Conservation (phyloP, 495 filamentous ascomycete genomes). For the Penicillium arizonense region DNA sequence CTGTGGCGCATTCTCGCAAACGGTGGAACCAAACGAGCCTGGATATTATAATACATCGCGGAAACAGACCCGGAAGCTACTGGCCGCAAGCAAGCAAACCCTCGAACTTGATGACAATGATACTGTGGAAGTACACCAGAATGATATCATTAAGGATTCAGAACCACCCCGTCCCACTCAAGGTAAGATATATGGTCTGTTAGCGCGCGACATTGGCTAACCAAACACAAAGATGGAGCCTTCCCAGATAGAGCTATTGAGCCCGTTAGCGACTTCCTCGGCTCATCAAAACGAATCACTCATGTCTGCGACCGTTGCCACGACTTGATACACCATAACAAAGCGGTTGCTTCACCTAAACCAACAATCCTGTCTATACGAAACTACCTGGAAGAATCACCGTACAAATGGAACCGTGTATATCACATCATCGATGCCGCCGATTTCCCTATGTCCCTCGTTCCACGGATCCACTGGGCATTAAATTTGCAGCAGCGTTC, state of each 20-base stretch:
- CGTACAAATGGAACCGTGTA: constrained; percentile 83
- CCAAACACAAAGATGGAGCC: constrained; percentile 25
- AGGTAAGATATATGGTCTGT: constrained; percentile 9
- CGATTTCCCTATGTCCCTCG: constrained; percentile 90
- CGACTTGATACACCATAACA: constrained; percentile 68
- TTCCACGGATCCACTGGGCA: constrained; percentile 59
- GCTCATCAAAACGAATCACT: constrained; percentile 14
- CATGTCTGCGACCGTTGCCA: constrained; percentile 85
- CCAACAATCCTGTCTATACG: constrained; percentile 75
- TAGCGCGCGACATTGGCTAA: neutral
- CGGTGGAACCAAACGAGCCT: constrained; percentile 60
- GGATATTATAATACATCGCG: constrained; percentile 70
- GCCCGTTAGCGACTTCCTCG: constrained; percentile 16
- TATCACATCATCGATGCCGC: constrained; percentile 98
- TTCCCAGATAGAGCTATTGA: constrained; percentile 38
- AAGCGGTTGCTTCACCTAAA: constrained; percentile 66
- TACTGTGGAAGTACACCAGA: constrained; percentile 14
- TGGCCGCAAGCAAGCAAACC: constrained; percentile 40
- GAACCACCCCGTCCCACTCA: constrained; percentile 18
- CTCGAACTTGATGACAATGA: constrained; percentile 27
- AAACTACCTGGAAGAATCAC: constrained; percentile 80
- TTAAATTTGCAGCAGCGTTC: constrained; percentile 68
- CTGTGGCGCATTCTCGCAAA: constrained; percentile 85
- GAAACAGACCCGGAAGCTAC: constrained; percentile 42
- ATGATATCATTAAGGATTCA: constrained; percentile 1